phyloP scores from a whole-genome alignment of 2,329 filamentous ascomycete species.

The Colletotrichum shisoi region DNA sequence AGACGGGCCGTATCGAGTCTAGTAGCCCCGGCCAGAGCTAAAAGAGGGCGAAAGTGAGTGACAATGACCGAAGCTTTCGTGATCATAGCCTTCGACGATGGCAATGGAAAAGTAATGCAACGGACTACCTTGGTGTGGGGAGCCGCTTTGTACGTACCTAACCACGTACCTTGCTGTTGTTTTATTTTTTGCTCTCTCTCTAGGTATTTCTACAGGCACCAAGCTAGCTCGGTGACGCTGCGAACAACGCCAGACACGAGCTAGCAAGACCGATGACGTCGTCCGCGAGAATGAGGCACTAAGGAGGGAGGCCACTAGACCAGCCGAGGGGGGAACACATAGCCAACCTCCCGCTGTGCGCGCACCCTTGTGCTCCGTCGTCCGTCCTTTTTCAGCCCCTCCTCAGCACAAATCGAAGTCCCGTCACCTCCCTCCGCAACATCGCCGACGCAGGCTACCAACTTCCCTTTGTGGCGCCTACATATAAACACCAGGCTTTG shows the following conservation, averaged over 20 bases:
- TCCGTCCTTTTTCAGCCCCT: conserved; percentile 17
- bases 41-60: conserved; percentile 14
- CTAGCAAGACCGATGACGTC: conserved; percentile 40
- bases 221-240: conserved; percentile 35
- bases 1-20: not conserved
- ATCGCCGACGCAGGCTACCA: conserved; percentile 5
- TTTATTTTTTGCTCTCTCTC: too few relatives aligned
- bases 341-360: conserved; percentile 4
- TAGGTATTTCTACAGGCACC: conserved; percentile 7
- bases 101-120: conserved; percentile 3
- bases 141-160: conserved; percentile 6
- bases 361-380: conserved; percentile 5
- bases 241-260: conserved; percentile 35
- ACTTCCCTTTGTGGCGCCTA: conserved; percentile 22
- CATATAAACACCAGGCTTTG: conserved; percentile 37
- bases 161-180: conserved; percentile 7
- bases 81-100: conserved; percentile 23
- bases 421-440: conserved; percentile 39
- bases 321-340: conserved; percentile 1
- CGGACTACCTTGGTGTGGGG: conserved; percentile 26
- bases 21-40: not conserved
- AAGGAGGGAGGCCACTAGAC: conserved; percentile 8
- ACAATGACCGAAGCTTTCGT: conserved; percentile 17
- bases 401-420: conserved; percentile 8
- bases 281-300: conserved; percentile 39